phyloP scores from a whole-genome alignment of 441 rosid genomes.

The Erodium texanum region DNA sequence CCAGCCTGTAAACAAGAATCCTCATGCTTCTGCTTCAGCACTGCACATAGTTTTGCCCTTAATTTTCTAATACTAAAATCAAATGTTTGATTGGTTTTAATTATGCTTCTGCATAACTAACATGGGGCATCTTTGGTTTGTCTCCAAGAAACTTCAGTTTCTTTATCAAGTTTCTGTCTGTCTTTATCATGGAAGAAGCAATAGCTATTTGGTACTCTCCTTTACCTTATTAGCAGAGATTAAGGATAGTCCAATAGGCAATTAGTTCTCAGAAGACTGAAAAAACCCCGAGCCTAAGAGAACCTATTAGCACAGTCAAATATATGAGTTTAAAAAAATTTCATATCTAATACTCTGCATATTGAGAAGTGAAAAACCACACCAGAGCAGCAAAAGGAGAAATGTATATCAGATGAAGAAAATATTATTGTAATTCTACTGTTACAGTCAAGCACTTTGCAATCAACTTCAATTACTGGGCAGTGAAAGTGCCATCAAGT shows the following conservation, averaged over 20 bases:
- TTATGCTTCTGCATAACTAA: background rate
- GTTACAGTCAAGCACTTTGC: background rate
- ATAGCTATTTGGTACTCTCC: background rate
- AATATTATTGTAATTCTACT: too few species aligned
- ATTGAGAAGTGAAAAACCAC: too few species aligned
- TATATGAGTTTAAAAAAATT: too few species aligned
- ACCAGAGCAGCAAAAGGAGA: too few species aligned
- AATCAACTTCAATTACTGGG: constrained; percentile 14
- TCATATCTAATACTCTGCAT: too few species aligned
- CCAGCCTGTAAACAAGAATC: background rate
- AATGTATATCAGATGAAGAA: too few species aligned
- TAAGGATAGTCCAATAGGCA: too few species aligned
- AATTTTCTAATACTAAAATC: background rate
- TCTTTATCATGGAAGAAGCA: background rate
- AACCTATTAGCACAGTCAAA: too few species aligned
- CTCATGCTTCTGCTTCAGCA: too few species aligned
- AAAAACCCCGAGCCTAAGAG: too few species aligned
- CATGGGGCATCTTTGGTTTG: background rate
- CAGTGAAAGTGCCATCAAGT: constrained; percentile 23
- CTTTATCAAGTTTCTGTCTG: background rate
- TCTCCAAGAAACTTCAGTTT: background rate
- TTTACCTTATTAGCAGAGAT: too few species aligned
- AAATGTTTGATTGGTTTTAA: background rate
- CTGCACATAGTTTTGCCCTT: background rate
- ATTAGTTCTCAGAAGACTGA: too few species aligned